phyloP scores from a whole-genome alignment of 2,329 filamentous ascomycete genomes.

The Xylaria sp. region DNA sequence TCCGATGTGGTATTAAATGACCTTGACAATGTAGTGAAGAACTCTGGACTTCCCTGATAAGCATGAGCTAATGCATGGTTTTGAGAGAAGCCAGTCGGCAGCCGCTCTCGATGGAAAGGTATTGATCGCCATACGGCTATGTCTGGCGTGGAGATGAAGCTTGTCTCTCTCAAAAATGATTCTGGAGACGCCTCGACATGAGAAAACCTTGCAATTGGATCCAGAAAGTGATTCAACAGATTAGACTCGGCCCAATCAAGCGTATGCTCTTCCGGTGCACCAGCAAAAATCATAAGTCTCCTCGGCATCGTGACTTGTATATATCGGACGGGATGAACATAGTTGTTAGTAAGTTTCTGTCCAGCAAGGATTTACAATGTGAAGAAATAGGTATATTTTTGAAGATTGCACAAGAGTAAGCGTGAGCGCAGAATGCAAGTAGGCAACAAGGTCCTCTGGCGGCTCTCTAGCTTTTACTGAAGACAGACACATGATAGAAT shows the following conservation, averaged over 20 bases:
- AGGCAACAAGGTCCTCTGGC: neutral
- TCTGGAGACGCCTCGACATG: conserved; percentile 21
- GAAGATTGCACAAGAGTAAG: neutral
- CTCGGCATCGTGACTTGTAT: conserved; percentile 43
- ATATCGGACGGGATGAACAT: conserved; percentile 18
- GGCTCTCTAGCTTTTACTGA: no score
- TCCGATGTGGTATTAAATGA: conserved; percentile 48
- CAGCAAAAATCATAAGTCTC: conserved; percentile 46
- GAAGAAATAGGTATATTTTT: neutral
- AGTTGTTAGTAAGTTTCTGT: neutral
- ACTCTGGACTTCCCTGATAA: conserved; percentile 53
- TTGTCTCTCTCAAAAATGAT: conserved; percentile 30
- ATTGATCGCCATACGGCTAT: conserved; percentile 66
- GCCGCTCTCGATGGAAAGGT: conserved; percentile 57
- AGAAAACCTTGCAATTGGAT: conserved; percentile 51
- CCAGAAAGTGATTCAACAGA: conserved; percentile 62
- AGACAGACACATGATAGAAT: neutral
- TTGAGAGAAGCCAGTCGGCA: conserved; percentile 66
- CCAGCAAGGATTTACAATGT: neutral
- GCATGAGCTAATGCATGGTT: conserved; percentile 52
- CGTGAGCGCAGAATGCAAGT: neutral
- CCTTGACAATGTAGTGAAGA: conserved; percentile 60
- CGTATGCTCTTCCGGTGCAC: conserved; percentile 44
- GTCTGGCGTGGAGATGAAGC: conserved; percentile 42
- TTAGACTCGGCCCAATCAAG: conserved; percentile 44